phyloP scores from a whole-genome alignment of 371 early-diverging fungal genomes.

The Haplosporangium sp. region DNA sequence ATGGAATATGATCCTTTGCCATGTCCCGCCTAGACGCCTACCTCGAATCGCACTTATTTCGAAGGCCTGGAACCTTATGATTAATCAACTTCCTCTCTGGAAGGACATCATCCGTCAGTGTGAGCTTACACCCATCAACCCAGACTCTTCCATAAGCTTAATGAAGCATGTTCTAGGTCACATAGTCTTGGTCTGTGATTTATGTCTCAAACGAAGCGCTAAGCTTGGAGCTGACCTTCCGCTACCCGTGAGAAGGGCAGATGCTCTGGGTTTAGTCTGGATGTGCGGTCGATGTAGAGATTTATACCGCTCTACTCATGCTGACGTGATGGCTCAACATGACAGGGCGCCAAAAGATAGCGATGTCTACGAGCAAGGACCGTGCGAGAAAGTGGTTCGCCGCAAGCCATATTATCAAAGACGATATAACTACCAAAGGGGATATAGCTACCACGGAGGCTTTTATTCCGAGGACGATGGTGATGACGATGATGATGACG shows the following conservation, averaged over 20 bases:
- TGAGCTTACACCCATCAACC: neutral
- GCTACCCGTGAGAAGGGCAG: slow-evolving; percentile 7
- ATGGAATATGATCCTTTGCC: slow-evolving; percentile 12
- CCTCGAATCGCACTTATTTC: slow-evolving; percentile 1
- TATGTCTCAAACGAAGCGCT: slow-evolving; percentile 1
- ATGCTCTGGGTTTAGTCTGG: slow-evolving; percentile 5
- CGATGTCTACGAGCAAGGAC: slow-evolving; percentile 14
- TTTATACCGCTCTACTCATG: neutral
- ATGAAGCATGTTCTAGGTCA: slow-evolving; percentile 9
- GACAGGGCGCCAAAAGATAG: neutral
- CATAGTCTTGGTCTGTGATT: slow-evolving; percentile 11
- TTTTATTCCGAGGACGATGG: neutral
- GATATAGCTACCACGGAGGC: neutral
- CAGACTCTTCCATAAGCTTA: neutral
- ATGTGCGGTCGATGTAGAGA: slow-evolving; percentile 11
- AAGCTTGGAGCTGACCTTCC: slow-evolving; percentile 2
- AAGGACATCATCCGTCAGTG: neutral
- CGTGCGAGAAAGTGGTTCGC: slow-evolving; percentile 1
- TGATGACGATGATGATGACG: neutral
- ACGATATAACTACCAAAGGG: neutral
- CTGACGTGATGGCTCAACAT: neutral
- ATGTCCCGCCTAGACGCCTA: slow-evolving; percentile 6
- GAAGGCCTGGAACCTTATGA: slow-evolving; percentile 6
- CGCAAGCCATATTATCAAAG: neutral
- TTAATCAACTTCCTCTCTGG: slow-evolving; percentile 6